Conservation (phyloP, 805 yeast species). For the Metschnikowia lunata region DNA sequence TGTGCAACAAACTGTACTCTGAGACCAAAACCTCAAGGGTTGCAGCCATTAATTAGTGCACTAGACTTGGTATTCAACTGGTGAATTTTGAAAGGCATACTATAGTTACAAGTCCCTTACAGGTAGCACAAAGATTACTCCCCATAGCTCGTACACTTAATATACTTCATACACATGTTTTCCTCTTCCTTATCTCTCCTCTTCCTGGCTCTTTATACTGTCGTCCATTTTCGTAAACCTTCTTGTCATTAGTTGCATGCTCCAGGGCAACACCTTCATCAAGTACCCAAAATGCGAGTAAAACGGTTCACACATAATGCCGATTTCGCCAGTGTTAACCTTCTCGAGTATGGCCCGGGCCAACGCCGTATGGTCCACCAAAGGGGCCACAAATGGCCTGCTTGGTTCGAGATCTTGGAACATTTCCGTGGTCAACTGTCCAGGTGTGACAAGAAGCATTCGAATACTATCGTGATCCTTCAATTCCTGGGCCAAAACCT, state of each 20-base stretch:
- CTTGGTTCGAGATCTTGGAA: conserved; percentile 43
- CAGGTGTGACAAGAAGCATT: conserved; percentile 43
- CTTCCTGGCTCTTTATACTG: conserved; percentile 18
- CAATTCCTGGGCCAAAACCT: conserved; percentile 41
- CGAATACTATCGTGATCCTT: conserved; percentile 21
- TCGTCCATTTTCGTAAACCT: conserved; percentile 37
- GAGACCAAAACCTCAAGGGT: too few relatives aligned
- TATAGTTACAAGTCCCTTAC: too few relatives aligned
- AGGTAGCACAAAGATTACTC: too few relatives aligned
- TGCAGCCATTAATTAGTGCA: too few relatives aligned
- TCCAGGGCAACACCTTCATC: conserved; percentile 39
- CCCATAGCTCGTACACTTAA: not conserved
- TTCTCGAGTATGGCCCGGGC: conserved; percentile 33
- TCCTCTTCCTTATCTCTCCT: too few relatives aligned
- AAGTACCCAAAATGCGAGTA: conserved; percentile 45
- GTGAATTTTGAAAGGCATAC: too few relatives aligned
- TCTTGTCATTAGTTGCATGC: conserved; percentile 33
- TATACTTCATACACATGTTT: not conserved
- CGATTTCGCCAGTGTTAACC: conserved; percentile 36
- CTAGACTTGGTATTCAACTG: too few relatives aligned
- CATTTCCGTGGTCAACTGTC: conserved; percentile 48
- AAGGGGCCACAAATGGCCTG: conserved; percentile 44
- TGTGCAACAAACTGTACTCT: too few relatives aligned
- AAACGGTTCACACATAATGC: conserved; percentile 42
- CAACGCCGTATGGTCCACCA: conserved; percentile 35